These are phyloP conservation scores for Calonectria pseudoreteaudii DNA, from an alignment of 2,329 filamentous ascomycete species.

Conservation along the genomic window DNA sequence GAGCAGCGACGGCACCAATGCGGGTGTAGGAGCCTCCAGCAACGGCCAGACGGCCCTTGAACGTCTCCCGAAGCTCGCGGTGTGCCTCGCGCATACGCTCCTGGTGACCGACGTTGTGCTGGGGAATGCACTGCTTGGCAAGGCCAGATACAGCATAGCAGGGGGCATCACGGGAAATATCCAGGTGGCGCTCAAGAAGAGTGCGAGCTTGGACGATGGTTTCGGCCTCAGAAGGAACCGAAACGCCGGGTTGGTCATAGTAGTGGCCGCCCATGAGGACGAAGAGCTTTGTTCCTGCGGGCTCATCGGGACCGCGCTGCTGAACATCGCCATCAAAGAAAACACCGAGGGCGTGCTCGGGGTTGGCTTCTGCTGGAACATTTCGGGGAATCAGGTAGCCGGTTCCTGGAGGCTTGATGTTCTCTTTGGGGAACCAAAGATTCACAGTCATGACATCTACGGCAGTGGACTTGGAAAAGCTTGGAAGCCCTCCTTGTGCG, in stretches of 20 bases:
- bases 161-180: slow-evolving; percentile 71
- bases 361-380: slow-evolving; percentile 77
- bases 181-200: slow-evolving; percentile 79
- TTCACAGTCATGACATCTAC: slow-evolving; percentile 94
- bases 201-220: slow-evolving; percentile 77
- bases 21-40: slow-evolving; percentile 66
- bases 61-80: slow-evolving; percentile 65
- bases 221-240: slow-evolving; percentile 70
- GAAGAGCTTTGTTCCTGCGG: slow-evolving; percentile 84
- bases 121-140: slow-evolving; percentile 83
- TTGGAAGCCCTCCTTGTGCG: slow-evolving; percentile 54
- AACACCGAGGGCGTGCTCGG: slow-evolving; percentile 87
- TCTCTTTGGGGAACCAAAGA: slow-evolving; percentile 79
- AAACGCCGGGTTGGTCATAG: slow-evolving; percentile 68
- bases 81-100: slow-evolving; percentile 69
- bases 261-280: slow-evolving; percentile 96
- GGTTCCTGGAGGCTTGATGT: slow-evolving; percentile 78
- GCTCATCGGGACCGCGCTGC: slow-evolving; percentile 62
- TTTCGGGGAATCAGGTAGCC: slow-evolving; percentile 91
- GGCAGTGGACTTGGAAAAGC: slow-evolving; percentile 67
- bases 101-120: slow-evolving; percentile 86
- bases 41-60: slow-evolving; percentile 73
- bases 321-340: slow-evolving; percentile 84
- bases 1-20: slow-evolving; percentile 63
- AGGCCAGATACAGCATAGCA: slow-evolving; percentile 70